phyloP scores from a whole-genome alignment of 176 grass and related monocot genomes.

The Saccharum officinarum region DNA sequence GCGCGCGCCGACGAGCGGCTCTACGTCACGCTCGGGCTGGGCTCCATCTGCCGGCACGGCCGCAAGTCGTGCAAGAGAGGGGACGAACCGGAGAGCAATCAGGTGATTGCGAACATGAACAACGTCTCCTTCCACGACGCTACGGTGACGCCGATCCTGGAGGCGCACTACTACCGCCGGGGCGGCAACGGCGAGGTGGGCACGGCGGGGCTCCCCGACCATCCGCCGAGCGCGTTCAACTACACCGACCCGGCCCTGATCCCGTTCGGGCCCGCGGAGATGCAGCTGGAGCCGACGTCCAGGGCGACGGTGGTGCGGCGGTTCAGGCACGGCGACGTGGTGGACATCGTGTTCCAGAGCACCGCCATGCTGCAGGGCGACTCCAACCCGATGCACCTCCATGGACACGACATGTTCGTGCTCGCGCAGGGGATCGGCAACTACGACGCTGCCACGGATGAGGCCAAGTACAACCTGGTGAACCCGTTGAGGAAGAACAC shows the following conservation, averaged over 20 bases:
- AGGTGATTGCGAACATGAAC: neutral
- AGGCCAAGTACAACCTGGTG: slow-evolving; percentile 32
- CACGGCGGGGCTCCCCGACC: neutral
- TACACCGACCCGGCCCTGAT: neutral
- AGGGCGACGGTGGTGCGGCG: neutral
- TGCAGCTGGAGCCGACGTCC: neutral
- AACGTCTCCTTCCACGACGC: neutral
- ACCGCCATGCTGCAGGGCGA: slow-evolving; percentile 41
- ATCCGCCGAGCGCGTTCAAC: neutral
- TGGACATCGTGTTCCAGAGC: slow-evolving; percentile 40
- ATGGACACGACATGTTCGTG: slow-evolving; percentile 24
- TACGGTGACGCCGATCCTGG: neutral
- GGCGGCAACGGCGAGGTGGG: neutral
- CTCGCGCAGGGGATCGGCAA: slow-evolving; percentile 16
- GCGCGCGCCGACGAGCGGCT: neutral
- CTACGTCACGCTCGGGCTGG: neutral
- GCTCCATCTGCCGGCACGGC: neutral
- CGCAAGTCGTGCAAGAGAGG: neutral
- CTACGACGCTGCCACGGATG: slow-evolving; percentile 33
- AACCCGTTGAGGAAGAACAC: slow-evolving; percentile 20
- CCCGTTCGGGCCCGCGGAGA: neutral
- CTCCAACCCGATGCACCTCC: slow-evolving; percentile 57
- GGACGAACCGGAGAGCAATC: neutral
- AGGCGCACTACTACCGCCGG: neutral
- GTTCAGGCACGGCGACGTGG: neutral